A percentile compares a stretch with the other conserved stretches of the same genome.
These are phyloP conservation scores for Cucurbita argyrosperma DNA, from an alignment of 306 rosid genomes.

Conservation along the genomic window DNA sequence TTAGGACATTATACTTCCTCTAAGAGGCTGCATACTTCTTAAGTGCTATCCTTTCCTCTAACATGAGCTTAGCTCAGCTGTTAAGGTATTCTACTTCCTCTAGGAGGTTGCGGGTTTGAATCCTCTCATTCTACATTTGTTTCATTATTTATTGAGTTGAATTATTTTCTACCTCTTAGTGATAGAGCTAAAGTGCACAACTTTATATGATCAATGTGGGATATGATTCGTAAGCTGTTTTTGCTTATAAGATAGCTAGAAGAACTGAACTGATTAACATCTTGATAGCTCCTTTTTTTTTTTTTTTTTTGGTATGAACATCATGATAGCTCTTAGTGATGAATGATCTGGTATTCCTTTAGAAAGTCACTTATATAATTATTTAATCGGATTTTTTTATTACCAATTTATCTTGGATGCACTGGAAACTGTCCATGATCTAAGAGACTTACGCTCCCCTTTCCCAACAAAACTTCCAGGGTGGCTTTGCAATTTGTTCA, in stretches of 20 bases:
- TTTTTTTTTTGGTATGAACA: background rate
- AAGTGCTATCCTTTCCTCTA: background rate
- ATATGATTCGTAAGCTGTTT: background rate
- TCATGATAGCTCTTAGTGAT: background rate
- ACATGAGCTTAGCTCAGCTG: background rate
- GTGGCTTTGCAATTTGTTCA: slow-evolving; percentile 79
- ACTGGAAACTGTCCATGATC: background rate
- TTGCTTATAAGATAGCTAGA: background rate
- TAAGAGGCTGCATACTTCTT: background rate
- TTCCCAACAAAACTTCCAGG: slow-evolving; percentile 19
- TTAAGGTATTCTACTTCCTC: too few species aligned
- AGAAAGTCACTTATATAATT: background rate
- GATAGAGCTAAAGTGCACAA: background rate
- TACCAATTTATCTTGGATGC: background rate
- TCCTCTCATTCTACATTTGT: too few species aligned
- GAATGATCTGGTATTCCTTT: background rate
- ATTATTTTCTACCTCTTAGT: background rate
- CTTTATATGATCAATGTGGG: background rate
- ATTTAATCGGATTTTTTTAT: background rate
- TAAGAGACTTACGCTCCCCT: background rate
- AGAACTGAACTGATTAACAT: background rate
- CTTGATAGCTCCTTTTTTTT: background rate
- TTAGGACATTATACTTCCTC: too few species aligned
- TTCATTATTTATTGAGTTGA: background rate
- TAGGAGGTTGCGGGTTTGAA: background rate